These are phyloP conservation scores for Neltuma alba DNA, from an alignment of 306 rosid species.

Conservation along the genomic window DNA sequence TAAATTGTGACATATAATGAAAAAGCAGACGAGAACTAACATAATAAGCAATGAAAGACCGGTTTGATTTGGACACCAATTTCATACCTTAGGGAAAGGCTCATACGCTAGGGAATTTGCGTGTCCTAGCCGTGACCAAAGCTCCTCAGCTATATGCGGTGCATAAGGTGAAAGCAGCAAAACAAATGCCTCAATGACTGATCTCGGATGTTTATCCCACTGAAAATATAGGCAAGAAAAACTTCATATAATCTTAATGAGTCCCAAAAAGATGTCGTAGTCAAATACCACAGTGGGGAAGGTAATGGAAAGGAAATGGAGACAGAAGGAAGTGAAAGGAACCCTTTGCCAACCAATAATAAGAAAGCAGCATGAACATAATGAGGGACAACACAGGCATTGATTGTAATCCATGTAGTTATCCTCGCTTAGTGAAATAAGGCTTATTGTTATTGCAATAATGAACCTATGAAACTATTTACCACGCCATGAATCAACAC, in stretches of 20 bases:
- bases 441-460: background rate
- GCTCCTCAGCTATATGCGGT: slow-evolving; percentile 96
- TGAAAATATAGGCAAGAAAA: slow-evolving; percentile 46
- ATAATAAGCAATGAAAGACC: slow-evolving; percentile 20
- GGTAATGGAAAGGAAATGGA: background rate
- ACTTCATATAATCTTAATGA: background rate
- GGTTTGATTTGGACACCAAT: slow-evolving; percentile 27
- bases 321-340: slow-evolving; percentile 18
- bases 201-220: slow-evolving; percentile 91
- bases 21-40: slow-evolving; percentile 21
- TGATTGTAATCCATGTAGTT: background rate
- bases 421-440: background rate
- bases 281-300: slow-evolving; percentile 1
- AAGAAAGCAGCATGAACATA: slow-evolving; percentile 4
- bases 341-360: slow-evolving; percentile 10
- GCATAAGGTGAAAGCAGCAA: slow-evolving; percentile 93
- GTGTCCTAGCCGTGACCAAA: slow-evolving; percentile 95
- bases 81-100: slow-evolving; percentile 83
- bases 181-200: slow-evolving; percentile 75
- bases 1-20: background rate
- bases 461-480: background rate
- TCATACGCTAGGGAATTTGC: slow-evolving; percentile 68
- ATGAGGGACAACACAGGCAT: background rate
- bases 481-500: background rate
- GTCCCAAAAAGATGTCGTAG: background rate